Evolutionary conservation across 75 land plant species (phyloP).

Genomic region (Cunninghamia lanceolata): DNA sequence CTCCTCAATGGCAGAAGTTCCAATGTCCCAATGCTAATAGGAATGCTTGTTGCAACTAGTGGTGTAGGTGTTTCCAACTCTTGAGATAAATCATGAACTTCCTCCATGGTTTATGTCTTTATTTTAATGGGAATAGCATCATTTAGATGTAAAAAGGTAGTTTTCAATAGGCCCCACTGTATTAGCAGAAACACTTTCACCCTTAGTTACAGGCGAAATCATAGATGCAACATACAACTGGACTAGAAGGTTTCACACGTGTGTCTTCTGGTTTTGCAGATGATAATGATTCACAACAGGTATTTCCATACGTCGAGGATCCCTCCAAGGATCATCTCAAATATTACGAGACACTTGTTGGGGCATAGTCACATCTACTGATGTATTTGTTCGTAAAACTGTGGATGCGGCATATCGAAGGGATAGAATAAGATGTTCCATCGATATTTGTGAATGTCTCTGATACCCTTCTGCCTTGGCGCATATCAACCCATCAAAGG

Average conservation of each 20-base stretch:
- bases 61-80: too few species aligned
- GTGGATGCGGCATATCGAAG: too few species aligned
- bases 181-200: too few species aligned
- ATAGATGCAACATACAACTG: slow-evolving; percentile 13
- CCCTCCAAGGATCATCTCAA: slow-evolving; percentile 90
- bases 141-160: too few species aligned
- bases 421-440: too few species aligned
- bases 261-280: slow-evolving; percentile 17
- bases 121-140: slow-evolving; percentile 15
- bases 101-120: slow-evolving; percentile 12
- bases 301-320: slow-evolving; percentile 65
- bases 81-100: slow-evolving; percentile 7
- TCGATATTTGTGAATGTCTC: too few species aligned
- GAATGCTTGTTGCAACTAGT: slow-evolving; percentile 19
- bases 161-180: too few species aligned
- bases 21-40: slow-evolving; percentile 18
- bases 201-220: too few species aligned
- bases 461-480: too few species aligned
- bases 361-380: slow-evolving; percentile 18
- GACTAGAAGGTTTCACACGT: slow-evolving; percentile 13
- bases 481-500: too few species aligned
- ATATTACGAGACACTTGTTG: slow-evolving; percentile 33
- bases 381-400: too few species aligned
- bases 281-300: too few species aligned
- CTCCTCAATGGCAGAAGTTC: slow-evolving; percentile 11